Base-by-base conservation (phyloP, 306 rosid genomes). In the Lotus japonicus region DNA sequence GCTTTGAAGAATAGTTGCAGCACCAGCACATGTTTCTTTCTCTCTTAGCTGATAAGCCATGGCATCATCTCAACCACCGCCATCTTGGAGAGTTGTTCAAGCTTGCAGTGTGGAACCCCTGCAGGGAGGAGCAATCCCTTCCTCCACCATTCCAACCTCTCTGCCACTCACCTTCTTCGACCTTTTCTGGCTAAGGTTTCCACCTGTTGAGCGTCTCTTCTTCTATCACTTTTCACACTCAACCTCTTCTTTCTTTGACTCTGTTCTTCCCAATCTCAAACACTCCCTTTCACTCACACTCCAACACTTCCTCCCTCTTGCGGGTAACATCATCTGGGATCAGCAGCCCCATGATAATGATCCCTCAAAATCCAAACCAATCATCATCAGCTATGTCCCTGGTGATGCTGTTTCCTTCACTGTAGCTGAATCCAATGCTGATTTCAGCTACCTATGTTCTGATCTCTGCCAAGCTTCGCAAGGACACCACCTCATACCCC, bases 151-250 rank as follows among this genome's bases (percentile, higher is more conserved):
- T 4, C 14, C 58, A 35, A 64, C 41, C 0, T 4, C 68, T 7
- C 71, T 78, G 0, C 68, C 80, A 5, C 17, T 77, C 6, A 77
- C 81, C 4, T 67, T 74, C 52, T 80, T 84, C 11, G 85, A 80
- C 46, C 0, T 71, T 0, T 5, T 17, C 1, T 84, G 74, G 74
- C 31, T 80, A 4, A 56, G 81, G 2, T 43, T 15, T 16, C 71
- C 66, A 55, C 79, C 79, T 0, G 60, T 36, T 36, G 71, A 78
- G 4, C 35, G 38, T 42, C 67, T 72, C 23, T 72, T 67, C 79
- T 73, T 72, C 46, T 66, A 56, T 26, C 18, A 50, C 9, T 26
- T 57, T 39, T 58, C 43, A 13, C 12, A 56, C 31, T 16, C 79
- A 23, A 3, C 67, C 10, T 1, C 44, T 49, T 57, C 41, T 6